Base-by-base conservation (phyloP, 768 basidiomycete genomes). In the Tylopilus intermedius region DNA sequence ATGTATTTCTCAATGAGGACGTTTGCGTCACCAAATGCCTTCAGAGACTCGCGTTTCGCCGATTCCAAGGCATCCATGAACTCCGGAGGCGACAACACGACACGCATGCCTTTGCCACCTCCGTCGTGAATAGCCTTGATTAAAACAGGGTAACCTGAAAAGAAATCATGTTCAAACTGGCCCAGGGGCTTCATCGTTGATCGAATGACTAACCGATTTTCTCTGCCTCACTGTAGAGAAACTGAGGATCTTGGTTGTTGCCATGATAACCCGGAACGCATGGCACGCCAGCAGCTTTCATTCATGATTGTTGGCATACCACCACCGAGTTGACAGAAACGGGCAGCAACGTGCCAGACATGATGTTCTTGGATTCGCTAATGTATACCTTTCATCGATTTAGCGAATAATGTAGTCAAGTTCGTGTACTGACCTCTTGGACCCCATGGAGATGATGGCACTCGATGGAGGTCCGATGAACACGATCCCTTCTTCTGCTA, bases 101-200 rank as follows among this genome's bases (percentile, higher is more conserved):
- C 83, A 40, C 92, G 85, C 93, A 96, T 96, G 40, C 94, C 94
- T 67, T 96, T 96, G 1, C 94, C 94, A 6, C 94, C 94, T 15
- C 94, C 94, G 24, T 94, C 94, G 58, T 94, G 88, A 43, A 94
- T 86, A n/a, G 94, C 94, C 65, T 97, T 97, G 71, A 97, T 96
- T 27, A 97, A 74, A 2, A 95, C 88, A 26, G 94, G 94, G 63
- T 90, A 95, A 10, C 88, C 87, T 86, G 40, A 22, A 30, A 33
- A 44, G 38, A n/a, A 14, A 1, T 15, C 30, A n/a, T 5, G 3
- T 39, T 11, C 42, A 14, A 45, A 15, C 22, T 21, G 47, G 11
- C 5, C 6, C 21, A 13, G 24, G 8, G 14, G 5, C 30, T 18
- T n/a, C 24, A 9, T 26, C 22, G 18, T 37, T 43, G 5, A 38